Evolutionary conservation across 257 asterid genomes (phyloP).

Genomic region (Datura wrightii): DNA sequence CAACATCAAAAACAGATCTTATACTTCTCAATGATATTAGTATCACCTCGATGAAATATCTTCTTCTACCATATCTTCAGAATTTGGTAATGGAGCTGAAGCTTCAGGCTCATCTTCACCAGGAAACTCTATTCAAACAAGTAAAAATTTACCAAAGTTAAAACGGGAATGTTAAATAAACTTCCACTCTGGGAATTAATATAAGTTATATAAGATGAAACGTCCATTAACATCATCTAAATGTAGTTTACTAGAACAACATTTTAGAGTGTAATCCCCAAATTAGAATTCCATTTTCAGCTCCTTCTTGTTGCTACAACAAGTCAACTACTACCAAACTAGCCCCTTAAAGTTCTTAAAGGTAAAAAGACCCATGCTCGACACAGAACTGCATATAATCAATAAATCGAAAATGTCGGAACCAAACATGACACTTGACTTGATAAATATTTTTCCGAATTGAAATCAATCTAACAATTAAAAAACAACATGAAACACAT

Average conservation of each 20-base stretch:
- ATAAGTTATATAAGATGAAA: constrained; percentile 11
- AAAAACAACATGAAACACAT: constrained; percentile 11
- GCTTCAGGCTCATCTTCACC: constrained; percentile 75
- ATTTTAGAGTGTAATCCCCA: constrained; percentile 15
- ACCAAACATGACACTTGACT: constrained; percentile 14
- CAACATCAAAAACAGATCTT: constrained; percentile 24
- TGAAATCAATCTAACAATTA: constrained; percentile 18
- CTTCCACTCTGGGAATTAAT: background rate
- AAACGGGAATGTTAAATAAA: background rate
- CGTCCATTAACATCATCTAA: background rate
- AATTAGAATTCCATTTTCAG: constrained; percentile 21
- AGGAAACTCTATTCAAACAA: constrained; percentile 56
- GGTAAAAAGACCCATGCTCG: background rate
- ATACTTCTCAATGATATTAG: background rate
- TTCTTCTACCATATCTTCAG: constrained; percentile 69
- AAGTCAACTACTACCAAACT: background rate
- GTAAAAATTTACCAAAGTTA: constrained; percentile 5
- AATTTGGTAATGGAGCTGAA: constrained; percentile 62
- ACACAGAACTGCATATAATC: background rate
- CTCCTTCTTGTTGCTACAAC: constrained; percentile 13
- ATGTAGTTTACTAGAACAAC: constrained; percentile 14
- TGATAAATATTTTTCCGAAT: constrained; percentile 9
- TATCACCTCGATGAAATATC: constrained; percentile 82
- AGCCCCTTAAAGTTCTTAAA: constrained; percentile 1
- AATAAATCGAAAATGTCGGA: constrained; percentile 19